These are phyloP conservation scores for Suillus cothurnatus DNA, from an alignment of 768 basidiomycete species.

Conservation along the genomic window DNA sequence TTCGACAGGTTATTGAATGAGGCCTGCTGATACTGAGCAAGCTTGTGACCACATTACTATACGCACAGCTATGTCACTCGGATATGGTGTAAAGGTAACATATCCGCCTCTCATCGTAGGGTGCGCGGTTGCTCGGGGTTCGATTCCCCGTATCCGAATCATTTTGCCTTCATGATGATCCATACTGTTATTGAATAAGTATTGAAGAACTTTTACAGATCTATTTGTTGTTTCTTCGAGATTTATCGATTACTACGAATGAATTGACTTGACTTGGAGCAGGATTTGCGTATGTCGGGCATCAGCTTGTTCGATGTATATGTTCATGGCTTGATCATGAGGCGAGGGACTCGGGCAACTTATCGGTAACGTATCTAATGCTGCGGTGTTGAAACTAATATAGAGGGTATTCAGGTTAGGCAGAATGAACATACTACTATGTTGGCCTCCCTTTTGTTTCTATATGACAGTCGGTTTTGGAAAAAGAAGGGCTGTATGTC, in stretches of 20 bases:
- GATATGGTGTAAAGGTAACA: constrained; percentile 7
- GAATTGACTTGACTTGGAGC: background rate
- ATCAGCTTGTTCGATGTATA: no score
- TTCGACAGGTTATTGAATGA: background rate
- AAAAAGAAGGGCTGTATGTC: no score
- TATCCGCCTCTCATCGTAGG: constrained; percentile 1
- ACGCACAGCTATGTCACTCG: background rate
- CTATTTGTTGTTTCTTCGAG: background rate
- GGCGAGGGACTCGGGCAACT: no score
- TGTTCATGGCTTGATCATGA: no score
- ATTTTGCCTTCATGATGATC: background rate
- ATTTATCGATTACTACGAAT: background rate
- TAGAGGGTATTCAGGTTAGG: no score
- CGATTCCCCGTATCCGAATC: constrained; percentile 55
- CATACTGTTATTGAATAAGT: background rate
- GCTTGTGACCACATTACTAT: background rate
- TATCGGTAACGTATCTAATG: no score
- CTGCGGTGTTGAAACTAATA: no score
- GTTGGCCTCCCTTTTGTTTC: no score
- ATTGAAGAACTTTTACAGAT: background rate
- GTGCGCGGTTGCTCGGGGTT: constrained; percentile 56
- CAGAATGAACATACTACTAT: no score
- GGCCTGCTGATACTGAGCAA: background rate
- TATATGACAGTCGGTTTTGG: no score
- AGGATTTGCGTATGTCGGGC: background rate